Percentiles rank a stretch among this genome's conserved stretches.
phyloP scores from a whole-genome alignment of 306 rosid genomes.

The Ormosia semicastrata region DNA sequence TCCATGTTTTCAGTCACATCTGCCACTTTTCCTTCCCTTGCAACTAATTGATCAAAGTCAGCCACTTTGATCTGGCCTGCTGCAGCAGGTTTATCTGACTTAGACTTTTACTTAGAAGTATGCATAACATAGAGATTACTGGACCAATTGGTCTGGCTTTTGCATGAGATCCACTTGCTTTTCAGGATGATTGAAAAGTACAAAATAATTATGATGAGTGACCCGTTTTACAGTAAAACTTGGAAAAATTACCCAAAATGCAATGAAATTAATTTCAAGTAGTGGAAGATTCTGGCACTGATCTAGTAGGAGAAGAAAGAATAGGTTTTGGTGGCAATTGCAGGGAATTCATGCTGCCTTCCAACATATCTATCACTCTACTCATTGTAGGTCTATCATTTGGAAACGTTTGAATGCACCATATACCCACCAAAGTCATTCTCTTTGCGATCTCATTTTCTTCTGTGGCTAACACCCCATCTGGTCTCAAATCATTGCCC shows the following conservation, averaged over 20 bases:
- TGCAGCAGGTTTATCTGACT: too few relatives aligned
- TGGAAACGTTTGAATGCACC: conserved; percentile 45
- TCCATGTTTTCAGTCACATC: too few relatives aligned
- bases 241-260: not conserved
- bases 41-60: too few relatives aligned
- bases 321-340: conserved; percentile 46
- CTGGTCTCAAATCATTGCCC: not conserved
- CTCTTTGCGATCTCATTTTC: conserved; percentile 34
- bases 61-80: too few relatives aligned
- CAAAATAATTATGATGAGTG: not conserved
- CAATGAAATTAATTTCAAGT: too few relatives aligned
- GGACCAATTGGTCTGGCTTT: not conserved
- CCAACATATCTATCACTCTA: conserved; percentile 48
- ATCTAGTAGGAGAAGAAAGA: conserved; percentile 22
- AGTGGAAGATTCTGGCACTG: not conserved
- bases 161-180: not conserved
- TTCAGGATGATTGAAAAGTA: not conserved
- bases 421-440: conserved; percentile 43
- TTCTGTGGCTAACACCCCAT: not conserved
- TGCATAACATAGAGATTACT: too few relatives aligned
- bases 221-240: not conserved
- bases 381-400: conserved; percentile 41
- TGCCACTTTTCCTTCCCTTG: too few relatives aligned
- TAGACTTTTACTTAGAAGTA: too few relatives aligned
- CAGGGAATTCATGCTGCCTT: conserved; percentile 28